phyloP scores from a whole-genome alignment of 768 basidiomycete species.

The Cystobasidium ongulense region DNA sequence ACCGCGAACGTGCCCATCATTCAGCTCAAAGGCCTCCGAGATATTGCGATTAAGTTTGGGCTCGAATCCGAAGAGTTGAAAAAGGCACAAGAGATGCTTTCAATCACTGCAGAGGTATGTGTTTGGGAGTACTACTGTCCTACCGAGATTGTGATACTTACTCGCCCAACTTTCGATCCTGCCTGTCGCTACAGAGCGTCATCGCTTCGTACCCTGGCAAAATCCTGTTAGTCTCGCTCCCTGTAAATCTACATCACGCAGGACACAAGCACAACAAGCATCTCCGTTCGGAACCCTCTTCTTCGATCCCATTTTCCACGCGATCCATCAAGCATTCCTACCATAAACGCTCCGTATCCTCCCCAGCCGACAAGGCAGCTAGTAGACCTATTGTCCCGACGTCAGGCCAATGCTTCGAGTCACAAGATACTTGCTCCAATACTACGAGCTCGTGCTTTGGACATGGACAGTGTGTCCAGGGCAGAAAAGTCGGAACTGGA shows the following conservation, averaged over 20 bases:
- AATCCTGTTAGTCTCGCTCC: neutral
- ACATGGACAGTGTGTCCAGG: conserved; percentile 19
- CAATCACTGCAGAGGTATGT: conserved; percentile 3
- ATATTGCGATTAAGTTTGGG: conserved; percentile 14
- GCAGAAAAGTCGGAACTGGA: neutral
- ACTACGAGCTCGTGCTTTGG: conserved; percentile 15
- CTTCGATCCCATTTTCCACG: neutral
- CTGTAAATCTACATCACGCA: neutral
- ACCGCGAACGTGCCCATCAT: neutral
- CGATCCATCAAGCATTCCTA: neutral
- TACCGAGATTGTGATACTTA: neutral
- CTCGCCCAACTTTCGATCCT: neutral
- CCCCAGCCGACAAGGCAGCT: neutral
- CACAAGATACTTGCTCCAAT: conserved; percentile 7
- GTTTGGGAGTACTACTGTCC: neutral
- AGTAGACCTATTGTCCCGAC: conserved; percentile 6
- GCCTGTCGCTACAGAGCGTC: neutral
- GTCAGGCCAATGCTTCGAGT: conserved; percentile 13
- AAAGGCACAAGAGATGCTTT: conserved; percentile 22
- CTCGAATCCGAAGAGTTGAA: neutral
- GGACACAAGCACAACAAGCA: conserved; percentile 14
- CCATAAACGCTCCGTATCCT: neutral
- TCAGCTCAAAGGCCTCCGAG: conserved; percentile 4
- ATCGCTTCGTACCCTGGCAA: neutral
- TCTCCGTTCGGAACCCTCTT: neutral